A percentile compares a stretch with the other conserved stretches of the same genome.
Conservation (phyloP, 352 stramenopile genomes). For the Hyaloperonospora arabidopsidis region DNA sequence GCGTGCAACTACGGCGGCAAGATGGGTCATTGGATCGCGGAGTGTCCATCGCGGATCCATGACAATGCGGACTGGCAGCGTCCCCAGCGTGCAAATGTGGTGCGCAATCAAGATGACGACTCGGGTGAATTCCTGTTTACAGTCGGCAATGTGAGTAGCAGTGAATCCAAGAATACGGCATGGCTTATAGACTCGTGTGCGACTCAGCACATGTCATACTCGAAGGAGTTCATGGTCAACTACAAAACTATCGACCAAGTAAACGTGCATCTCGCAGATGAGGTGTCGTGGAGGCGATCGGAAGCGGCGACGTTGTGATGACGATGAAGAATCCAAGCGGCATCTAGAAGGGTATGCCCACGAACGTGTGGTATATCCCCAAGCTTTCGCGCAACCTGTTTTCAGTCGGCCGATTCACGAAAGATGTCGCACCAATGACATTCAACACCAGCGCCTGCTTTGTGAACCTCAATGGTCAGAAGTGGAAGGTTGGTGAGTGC, state of each 20-base stretch:
- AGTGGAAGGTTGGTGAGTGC: neutral
- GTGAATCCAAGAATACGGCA: no score
- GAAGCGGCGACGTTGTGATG: neutral
- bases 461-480: neutral
- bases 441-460: neutral
- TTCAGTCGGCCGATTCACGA: neutral
- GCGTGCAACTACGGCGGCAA: no score
- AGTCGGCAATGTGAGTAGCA: no score
- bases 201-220: slow-evolving; percentile 14
- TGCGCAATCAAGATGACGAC: neutral
- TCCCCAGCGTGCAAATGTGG: slow-evolving; percentile 4
- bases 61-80: slow-evolving; percentile 1
- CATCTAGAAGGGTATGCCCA: neutral
- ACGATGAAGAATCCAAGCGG: neutral
- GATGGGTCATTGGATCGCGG: neutral
- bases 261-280: neutral
- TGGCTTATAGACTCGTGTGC: no score
- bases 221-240: no score
- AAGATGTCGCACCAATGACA: neutral
- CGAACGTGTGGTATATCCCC: neutral
- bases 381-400: neutral
- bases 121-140: no score
- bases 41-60: neutral
- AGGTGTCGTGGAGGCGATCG: neutral
- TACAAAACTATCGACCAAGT: neutral